Base-by-base conservation (phyloP, 2,329 filamentous ascomycete species). In the Hymenoscyphus fructigenus region DNA sequence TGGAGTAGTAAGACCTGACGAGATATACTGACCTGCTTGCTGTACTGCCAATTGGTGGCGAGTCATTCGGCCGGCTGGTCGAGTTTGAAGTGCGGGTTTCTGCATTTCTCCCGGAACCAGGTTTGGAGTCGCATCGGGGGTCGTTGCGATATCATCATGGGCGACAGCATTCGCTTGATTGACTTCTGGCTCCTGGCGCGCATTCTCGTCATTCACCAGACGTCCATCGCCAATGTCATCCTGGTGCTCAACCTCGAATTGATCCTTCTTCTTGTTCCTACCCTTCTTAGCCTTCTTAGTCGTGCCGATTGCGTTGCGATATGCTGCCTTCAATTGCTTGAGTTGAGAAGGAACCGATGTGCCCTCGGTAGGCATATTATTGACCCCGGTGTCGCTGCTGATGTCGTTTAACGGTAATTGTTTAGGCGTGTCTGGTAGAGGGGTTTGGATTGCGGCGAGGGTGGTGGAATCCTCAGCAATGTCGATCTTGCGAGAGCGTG, bases 311-410 rank as follows among this genome's bases (percentile, higher is more conserved):
- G 74, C 74, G 57, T 57, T 69, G 62, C 71, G 69, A 66, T 75
- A 76, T 28, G 74, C 75, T 56, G 74, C 73, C 64, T 76, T 76
- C 29, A 76, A 67, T 47, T 67, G 67, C 62, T 73, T 75, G 36
- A 75, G 59, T 57, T 75, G 70, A 28, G 68, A 67, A 28, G 69
- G 69, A 10, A 72, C 59, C 20, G 65, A 59, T 50, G 65, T 63
- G 10, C 71, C 72, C 53, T 72, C 68, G 36, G 59, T 29, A 3
- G 65, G 44, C 34, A 68, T 59, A 34, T 67, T 65, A 23, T 66
- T 64, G 41, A 67, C 67, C 38, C 60, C 55, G 20, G 61, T 56
- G 66, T 72, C 70, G 62, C 69, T 68, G 57, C 53, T 60, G 60
- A 70, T 61, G 58, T 69, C 67, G 29, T 53, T 50, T 9, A 71